Percentiles rank a stretch among this genome's conserved stretches.
phyloP scores from a whole-genome alignment of 371 early-diverging fungal species.

The Fennellomyces sp. region DNA sequence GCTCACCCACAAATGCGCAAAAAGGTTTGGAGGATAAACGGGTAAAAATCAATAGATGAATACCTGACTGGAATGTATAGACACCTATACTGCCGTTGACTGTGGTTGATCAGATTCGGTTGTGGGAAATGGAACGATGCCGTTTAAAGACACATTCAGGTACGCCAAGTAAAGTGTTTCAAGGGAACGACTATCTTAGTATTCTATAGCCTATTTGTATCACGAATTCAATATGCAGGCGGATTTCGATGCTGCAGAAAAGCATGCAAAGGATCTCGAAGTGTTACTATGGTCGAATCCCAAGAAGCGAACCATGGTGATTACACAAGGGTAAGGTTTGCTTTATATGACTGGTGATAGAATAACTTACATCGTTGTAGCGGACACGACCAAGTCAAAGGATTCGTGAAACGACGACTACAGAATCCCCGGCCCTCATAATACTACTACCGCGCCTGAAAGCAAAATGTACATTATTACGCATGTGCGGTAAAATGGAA shows the following conservation, averaged over 20 bases:
- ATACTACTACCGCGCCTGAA: too few relatives aligned
- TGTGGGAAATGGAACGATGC: constrained; percentile 98
- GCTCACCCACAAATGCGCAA: constrained; percentile 94
- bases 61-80: constrained; percentile 31
- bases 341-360: background rate
- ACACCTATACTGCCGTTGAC: constrained; percentile 88
- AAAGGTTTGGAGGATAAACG: too few relatives aligned
- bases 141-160: constrained; percentile 68
- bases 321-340: constrained; percentile 57
- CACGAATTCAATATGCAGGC: constrained; percentile 76
- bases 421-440: background rate
- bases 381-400: constrained; percentile 62
- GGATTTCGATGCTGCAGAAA: constrained; percentile 77
- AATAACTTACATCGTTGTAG: constrained; percentile 16
- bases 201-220: constrained; percentile 72
- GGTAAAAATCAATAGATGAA: too few relatives aligned
- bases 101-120: constrained; percentile 94
- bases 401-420: constrained; percentile 51
- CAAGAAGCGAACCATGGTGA: constrained; percentile 64
- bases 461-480: constrained; percentile 1
- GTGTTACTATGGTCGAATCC: constrained; percentile 78
- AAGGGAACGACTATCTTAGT: background rate
- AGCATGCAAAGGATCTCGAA: constrained; percentile 80
- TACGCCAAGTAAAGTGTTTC: constrained; percentile 10
- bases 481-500: too few relatives aligned